These are phyloP conservation scores for Jaltomata sinuosa DNA, from an alignment of 257 asterid genomes.

Conservation along the genomic window DNA sequence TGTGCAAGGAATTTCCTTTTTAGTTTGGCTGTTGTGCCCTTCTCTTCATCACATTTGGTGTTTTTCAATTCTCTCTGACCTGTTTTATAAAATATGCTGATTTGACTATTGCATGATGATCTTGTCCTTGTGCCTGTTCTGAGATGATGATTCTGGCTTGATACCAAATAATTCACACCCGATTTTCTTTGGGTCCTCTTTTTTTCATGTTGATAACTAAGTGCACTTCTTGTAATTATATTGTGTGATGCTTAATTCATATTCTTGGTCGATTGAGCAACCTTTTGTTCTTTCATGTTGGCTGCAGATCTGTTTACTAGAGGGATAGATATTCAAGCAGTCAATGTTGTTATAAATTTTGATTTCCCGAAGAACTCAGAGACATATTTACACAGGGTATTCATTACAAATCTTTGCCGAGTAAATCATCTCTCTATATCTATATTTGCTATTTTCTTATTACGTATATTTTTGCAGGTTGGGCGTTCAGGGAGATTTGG, in stretches of 20 bases:
- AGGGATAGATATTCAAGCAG: slow-evolving; percentile 91
- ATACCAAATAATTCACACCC: neutral
- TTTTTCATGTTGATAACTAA: neutral
- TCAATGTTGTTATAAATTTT: slow-evolving; percentile 79
- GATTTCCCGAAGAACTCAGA: slow-evolving; percentile 82
- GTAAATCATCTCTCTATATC: neutral
- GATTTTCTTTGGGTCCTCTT: neutral
- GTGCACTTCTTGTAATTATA: neutral
- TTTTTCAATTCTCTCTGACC: neutral
- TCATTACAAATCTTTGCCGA: slow-evolving; percentile 1
- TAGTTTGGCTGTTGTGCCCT: neutral
- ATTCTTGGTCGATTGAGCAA: neutral
- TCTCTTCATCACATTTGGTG: neutral
- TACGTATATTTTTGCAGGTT: slow-evolving; percentile 35
- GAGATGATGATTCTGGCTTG: neutral
- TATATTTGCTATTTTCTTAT: neutral
- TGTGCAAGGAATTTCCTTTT: neutral
- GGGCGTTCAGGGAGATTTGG: slow-evolving; percentile 95
- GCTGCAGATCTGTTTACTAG: slow-evolving; percentile 74
- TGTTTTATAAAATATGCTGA: neutral
- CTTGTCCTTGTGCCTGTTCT: neutral
- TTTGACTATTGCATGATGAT: neutral
- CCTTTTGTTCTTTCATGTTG: neutral
- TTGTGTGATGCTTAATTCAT: neutral
- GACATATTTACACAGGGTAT: slow-evolving; percentile 86